Conservation (phyloP, 1,139 yeast genomes). For the Candida sp. region DNA sequence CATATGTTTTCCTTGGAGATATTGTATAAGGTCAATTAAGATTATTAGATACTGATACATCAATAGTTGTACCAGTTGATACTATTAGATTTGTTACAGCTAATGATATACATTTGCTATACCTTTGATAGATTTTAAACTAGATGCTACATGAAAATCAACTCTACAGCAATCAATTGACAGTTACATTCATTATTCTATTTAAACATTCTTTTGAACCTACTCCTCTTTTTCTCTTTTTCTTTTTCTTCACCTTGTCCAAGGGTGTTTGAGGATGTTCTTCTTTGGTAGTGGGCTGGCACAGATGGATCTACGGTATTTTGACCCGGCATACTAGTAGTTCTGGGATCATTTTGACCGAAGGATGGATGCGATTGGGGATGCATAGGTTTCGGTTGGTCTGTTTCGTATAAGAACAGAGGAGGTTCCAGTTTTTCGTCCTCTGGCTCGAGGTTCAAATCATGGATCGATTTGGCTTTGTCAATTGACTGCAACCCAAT, state of each 20-base stretch:
- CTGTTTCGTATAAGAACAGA: conserved; percentile 26
- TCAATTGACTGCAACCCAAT: conserved; percentile 45
- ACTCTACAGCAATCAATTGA: too few relatives aligned
- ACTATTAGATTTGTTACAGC: too few relatives aligned
- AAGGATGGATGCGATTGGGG: not conserved
- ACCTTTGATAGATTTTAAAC: too few relatives aligned
- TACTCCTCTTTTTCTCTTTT: conserved; percentile 32
- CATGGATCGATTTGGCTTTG: conserved; percentile 25
- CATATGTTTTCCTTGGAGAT: too few relatives aligned
- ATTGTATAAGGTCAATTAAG: too few relatives aligned
- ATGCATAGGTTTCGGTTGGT: conserved; percentile 4
- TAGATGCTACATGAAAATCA: too few relatives aligned
- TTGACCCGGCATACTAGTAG: conserved; percentile 8
- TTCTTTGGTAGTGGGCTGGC: conserved; percentile 24
- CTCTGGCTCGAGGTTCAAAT: conserved; percentile 30
- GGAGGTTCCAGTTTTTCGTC: conserved; percentile 30
- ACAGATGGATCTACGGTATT: conserved; percentile 14
- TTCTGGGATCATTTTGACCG: conserved; percentile 3
- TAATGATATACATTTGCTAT: too few relatives aligned
- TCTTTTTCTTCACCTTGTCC: conserved; percentile 13
- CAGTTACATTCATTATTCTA: conserved; percentile 8
- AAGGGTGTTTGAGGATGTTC: conserved; percentile 14
- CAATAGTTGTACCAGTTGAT: too few relatives aligned
- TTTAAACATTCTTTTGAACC: conserved; percentile 35
- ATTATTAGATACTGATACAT: too few relatives aligned